Evolutionary conservation across 2,329 filamentous ascomycete species (phyloP).

Genomic region (Fusarium piperis): DNA sequence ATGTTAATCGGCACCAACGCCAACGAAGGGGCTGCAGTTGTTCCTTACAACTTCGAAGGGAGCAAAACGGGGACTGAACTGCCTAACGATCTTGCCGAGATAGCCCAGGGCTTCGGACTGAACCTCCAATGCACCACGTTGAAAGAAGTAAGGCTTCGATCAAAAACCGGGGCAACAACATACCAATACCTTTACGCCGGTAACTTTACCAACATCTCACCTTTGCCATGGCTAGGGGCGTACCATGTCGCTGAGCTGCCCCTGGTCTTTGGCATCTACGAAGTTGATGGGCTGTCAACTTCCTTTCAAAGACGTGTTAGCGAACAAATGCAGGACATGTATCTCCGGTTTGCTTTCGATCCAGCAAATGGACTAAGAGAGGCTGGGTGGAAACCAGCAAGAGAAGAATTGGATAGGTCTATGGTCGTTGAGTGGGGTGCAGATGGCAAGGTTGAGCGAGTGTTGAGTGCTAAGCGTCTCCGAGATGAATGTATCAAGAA

Average conservation of each 20-base stretch:
- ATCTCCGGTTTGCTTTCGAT: slow-evolving; percentile 19
- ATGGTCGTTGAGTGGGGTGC: slow-evolving; percentile 20
- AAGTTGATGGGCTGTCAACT: slow-evolving; percentile 5
- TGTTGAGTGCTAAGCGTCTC: background rate
- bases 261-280: slow-evolving; percentile 26
- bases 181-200: slow-evolving; percentile 32
- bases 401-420: background rate
- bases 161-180: slow-evolving; percentile 16
- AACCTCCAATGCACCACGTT: slow-evolving; percentile 28
- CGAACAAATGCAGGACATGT: slow-evolving; percentile 29
- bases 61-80: slow-evolving; percentile 23
- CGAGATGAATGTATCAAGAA: slow-evolving; percentile 10
- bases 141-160: slow-evolving; percentile 14
- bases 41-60: slow-evolving; percentile 22
- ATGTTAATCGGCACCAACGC: slow-evolving; percentile 31
- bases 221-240: slow-evolving; percentile 27
- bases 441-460: slow-evolving; percentile 8
- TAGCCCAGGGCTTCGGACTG: slow-evolving; percentile 14
- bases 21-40: slow-evolving; percentile 25
- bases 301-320: slow-evolving; percentile 19
- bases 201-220: slow-evolving; percentile 34
- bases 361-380: slow-evolving; percentile 8
- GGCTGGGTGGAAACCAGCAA: slow-evolving; percentile 2
- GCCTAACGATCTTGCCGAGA: background rate
- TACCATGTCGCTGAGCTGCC: slow-evolving; percentile 31